These are phyloP conservation scores for Aspergillus homomorphus DNA, from an alignment of 495 filamentous ascomycete species.

Conservation along the genomic window DNA sequence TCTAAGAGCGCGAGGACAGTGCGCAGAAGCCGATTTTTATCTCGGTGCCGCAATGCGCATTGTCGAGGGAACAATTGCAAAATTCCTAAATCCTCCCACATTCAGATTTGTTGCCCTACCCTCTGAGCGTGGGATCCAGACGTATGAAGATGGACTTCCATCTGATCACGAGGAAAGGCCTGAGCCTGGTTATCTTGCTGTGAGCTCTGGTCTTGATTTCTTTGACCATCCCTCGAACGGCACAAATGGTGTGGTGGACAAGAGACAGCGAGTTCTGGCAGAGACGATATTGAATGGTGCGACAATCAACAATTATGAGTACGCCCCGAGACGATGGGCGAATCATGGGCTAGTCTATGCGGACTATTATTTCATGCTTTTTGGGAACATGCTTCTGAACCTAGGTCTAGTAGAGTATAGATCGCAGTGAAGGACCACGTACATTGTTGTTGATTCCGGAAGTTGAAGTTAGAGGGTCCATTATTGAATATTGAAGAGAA, in stretches of 20 bases:
- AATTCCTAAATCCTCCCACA: conserved; percentile 15
- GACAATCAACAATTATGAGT: conserved; percentile 42
- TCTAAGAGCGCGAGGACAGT: background rate
- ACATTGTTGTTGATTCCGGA: no score
- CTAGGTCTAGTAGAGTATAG: conserved; percentile 13
- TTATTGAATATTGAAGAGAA: no score
- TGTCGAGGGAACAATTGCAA: conserved; percentile 28
- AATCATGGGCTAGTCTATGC: conserved; percentile 48
- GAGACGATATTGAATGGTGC: conserved; percentile 30
- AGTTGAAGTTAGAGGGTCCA: no score
- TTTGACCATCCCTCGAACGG: no score
- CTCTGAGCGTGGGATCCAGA: background rate
- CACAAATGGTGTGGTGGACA: no score
- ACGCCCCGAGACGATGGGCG: conserved; percentile 30
- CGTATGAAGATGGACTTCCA: no score
- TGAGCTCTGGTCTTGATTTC: no score
- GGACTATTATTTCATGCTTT: conserved; percentile 47
- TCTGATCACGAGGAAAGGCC: background rate
- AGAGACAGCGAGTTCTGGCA: background rate
- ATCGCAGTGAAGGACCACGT: no score
- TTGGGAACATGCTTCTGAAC: conserved; percentile 38
- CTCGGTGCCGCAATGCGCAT: conserved; percentile 32
- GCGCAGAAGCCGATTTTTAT: conserved; percentile 16
- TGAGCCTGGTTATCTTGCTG: conserved; percentile 4
- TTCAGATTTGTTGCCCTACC: conserved; percentile 5